These are phyloP conservation scores for Russula sp. DNA, from an alignment of 768 basidiomycete species.

Conservation along the genomic window DNA sequence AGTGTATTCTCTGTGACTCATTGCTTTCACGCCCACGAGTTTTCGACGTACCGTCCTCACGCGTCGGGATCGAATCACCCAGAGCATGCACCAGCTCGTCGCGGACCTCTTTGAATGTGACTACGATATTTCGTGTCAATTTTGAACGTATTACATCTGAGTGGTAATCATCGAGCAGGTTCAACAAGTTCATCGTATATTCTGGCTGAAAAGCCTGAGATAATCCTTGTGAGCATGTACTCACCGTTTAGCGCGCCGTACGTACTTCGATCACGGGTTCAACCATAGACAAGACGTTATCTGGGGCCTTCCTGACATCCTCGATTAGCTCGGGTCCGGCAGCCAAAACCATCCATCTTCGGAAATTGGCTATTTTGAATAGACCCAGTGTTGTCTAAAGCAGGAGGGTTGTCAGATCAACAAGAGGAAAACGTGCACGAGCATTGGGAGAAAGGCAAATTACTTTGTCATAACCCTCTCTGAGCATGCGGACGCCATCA, in stretches of 20 bases:
- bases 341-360: slow-evolving; percentile 41
- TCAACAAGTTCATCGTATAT: slow-evolving; percentile 29
- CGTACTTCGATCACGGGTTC: slow-evolving; percentile 36
- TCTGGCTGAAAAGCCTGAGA: slow-evolving; percentile 30
- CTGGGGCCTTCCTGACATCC: slow-evolving; percentile 43
- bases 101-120: slow-evolving; percentile 22
- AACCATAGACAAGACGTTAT: slow-evolving; percentile 38
- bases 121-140: slow-evolving; percentile 25
- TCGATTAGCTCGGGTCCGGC: slow-evolving; percentile 38
- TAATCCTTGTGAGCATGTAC: not conserved
- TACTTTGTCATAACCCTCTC: slow-evolving; percentile 33
- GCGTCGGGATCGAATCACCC: slow-evolving; percentile 29
- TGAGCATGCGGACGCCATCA: slow-evolving; percentile 25
- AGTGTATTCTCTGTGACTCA: slow-evolving; percentile 22
- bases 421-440: not conserved
- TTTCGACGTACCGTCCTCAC: slow-evolving; percentile 14
- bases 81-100: slow-evolving; percentile 26
- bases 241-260: not conserved
- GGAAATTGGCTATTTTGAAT: slow-evolving; percentile 39
- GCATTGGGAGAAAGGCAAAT: not conserved
- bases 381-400: slow-evolving; percentile 20
- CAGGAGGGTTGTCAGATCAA: too few relatives aligned
- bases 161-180: slow-evolving; percentile 22
- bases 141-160: slow-evolving; percentile 23
- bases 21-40: not conserved